These are phyloP conservation scores for Pseudozyma sp. DNA, from an alignment of 1,284 basidiomycete genomes.

Conservation along the genomic window DNA sequence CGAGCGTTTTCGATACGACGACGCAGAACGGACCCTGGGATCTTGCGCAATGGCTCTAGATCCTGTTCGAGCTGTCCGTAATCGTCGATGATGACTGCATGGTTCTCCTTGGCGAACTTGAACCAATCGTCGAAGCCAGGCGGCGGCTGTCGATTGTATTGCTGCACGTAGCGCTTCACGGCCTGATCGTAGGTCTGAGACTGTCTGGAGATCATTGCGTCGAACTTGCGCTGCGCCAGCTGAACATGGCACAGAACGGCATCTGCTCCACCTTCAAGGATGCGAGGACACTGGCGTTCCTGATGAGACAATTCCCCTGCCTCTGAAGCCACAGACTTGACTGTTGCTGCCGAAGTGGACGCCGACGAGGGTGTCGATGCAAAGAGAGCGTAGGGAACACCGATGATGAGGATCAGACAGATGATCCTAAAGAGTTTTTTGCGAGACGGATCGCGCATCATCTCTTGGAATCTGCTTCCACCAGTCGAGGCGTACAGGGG, in stretches of 20 bases:
- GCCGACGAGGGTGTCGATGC: neutral
- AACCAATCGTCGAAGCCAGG: slow-evolving; percentile 31
- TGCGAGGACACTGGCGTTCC: slow-evolving; percentile 9
- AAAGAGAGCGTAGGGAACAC: slow-evolving; percentile 13
- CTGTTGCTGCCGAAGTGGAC: neutral
- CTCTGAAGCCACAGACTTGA: neutral
- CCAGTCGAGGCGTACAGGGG: slow-evolving; percentile 3
- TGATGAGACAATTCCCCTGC: no score
- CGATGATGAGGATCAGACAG: slow-evolving; percentile 11
- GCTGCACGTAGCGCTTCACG: slow-evolving; percentile 19
- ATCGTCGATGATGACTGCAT: slow-evolving; percentile 25
- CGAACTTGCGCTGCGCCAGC: slow-evolving; percentile 19
- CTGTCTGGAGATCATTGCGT: slow-evolving; percentile 14
- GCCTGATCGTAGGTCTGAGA: slow-evolving; percentile 27
- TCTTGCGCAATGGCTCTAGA: slow-evolving; percentile 18
- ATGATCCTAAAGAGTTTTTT: slow-evolving; percentile 18
- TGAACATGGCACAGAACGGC: slow-evolving; percentile 20
- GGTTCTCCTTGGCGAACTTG: slow-evolving; percentile 17
- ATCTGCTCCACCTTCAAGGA: slow-evolving; percentile 18
- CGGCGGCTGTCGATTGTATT: slow-evolving; percentile 19
- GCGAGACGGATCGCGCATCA: slow-evolving; percentile 9
- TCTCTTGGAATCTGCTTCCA: neutral
- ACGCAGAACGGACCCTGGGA: slow-evolving; percentile 18
- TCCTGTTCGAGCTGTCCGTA: slow-evolving; percentile 35
- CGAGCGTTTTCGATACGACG: slow-evolving; percentile 13